phyloP scores from a whole-genome alignment of 176 grass and related monocot species.

The Otatea glauca region DNA sequence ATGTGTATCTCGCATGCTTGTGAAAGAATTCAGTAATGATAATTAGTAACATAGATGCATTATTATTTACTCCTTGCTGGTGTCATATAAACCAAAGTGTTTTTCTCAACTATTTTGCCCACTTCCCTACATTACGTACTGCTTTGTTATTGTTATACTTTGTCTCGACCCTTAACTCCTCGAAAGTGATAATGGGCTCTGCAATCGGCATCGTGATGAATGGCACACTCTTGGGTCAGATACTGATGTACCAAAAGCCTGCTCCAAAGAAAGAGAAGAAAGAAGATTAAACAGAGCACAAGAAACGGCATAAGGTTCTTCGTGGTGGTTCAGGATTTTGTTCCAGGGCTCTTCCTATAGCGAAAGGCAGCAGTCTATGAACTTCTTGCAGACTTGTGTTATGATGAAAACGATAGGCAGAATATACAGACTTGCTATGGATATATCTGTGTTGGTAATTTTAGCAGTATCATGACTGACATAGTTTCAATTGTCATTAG shows the following conservation, averaged over 20 bases:
- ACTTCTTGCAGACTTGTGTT: constrained; percentile 7
- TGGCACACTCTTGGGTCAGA: constrained; percentile 81
- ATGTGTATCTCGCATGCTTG: background rate
- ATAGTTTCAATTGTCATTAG: background rate
- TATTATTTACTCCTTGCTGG: background rate
- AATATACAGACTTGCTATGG: background rate
- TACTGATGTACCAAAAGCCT: constrained; percentile 70
- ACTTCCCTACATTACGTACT: background rate
- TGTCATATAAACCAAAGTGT: background rate
- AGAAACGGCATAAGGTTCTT: constrained; percentile 23
- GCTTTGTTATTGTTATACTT: background rate
- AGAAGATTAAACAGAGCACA: constrained; percentile 49
- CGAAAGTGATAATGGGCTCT: constrained; percentile 86
- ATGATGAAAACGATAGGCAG: background rate
- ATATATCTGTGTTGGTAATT: background rate
- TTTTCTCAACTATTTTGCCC: background rate
- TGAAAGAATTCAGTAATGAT: background rate
- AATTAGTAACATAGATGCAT: background rate
- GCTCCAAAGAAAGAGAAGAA: constrained; percentile 83
- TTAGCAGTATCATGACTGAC: constrained; percentile 4
- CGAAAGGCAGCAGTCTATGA: background rate
- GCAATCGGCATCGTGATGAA: constrained; percentile 76
- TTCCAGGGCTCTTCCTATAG: background rate
- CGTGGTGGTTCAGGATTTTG: background rate
- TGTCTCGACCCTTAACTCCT: constrained; percentile 58